Evolutionary conservation across 805 yeast genomes (phyloP).

Genomic region (Torulaspora gathmanii): DNA sequence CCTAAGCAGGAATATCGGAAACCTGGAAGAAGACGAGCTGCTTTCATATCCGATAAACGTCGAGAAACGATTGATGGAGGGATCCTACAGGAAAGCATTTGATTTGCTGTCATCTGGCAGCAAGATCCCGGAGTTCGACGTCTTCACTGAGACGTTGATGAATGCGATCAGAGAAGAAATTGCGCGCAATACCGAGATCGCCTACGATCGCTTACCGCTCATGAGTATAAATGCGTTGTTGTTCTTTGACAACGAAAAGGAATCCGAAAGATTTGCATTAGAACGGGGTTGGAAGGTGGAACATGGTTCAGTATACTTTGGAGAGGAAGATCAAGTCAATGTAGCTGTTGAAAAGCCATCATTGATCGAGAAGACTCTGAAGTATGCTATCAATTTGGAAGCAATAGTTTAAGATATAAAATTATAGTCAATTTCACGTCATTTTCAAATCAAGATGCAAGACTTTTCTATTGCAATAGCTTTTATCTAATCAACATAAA

Average conservation of each 20-base stretch:
- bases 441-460: too few species aligned
- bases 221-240: conserved; percentile 77
- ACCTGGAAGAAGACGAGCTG: conserved; percentile 59
- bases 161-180: conserved; percentile 81
- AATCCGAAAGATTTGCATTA: conserved; percentile 49
- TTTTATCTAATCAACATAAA: neutral
- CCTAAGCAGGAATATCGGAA: conserved; percentile 46
- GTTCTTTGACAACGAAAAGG: conserved; percentile 58
- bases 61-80: conserved; percentile 94
- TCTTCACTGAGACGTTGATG: conserved; percentile 70
- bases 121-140: conserved; percentile 64
- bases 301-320: conserved; percentile 48
- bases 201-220: conserved; percentile 71
- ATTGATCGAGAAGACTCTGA: conserved; percentile 66
- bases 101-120: conserved; percentile 47
- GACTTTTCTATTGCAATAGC: neutral
- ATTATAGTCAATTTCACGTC: neutral
- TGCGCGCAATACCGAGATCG: conserved; percentile 73
- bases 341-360: conserved; percentile 19
- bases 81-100: conserved; percentile 90
- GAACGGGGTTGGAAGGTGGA: conserved; percentile 55
- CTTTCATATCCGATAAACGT: conserved; percentile 81
- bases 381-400: conserved; percentile 87
- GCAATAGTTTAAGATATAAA: conserved; percentile 58
- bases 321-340: conserved; percentile 32